Base-by-base conservation (phyloP, 1,139 yeast species). In the Starmera stellimalicola region DNA sequence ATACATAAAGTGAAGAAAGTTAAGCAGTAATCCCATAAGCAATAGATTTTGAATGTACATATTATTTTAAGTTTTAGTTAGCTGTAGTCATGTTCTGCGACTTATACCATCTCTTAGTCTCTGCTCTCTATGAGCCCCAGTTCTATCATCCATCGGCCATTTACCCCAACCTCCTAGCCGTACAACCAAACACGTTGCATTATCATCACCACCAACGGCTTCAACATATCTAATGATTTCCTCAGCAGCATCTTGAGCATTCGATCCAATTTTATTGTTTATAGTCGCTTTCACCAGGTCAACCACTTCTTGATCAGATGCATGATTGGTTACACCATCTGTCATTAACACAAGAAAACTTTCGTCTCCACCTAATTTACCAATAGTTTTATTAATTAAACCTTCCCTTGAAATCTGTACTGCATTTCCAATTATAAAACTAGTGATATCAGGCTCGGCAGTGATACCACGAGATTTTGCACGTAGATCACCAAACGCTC, bases 151-250 rank as follows among this genome's bases (percentile, higher is more conserved):
- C 39, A 70, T 60, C 6, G 91, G 91, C 96, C 97, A 91, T 36
- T 74, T 70, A 10, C 95, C 95, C 98, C 98, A 91, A 7, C 95
- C 95, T 28, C 72, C 69, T 37, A 91, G 62, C 37, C 94, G 63
- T 4, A 91, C 59, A 10, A 91, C 85, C 43, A 82, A 50, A 52
- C 95, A 85, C 1, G 96, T 85, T 10, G 97, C 94, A 58, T 91
- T 91, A 55, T 91, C 98, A 48, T 84, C 91, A 4, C 95, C 94
- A 8, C 95, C 95, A 10, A 88, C 70, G 33, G 83, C 83, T 51
- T 82, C 91, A 12, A 88, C 82, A 52, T 79, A 91, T 45, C 76
- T 72, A 14, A 88, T 73, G 17, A 91, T 81, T 54, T 88, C 96
- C 41, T 74, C 77, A 0, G 96, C 91, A 31, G 94, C 82, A 34